These are phyloP conservation scores for Fusarium stilboides DNA, from an alignment of 2,329 filamentous ascomycete species.

Conservation along the genomic window DNA sequence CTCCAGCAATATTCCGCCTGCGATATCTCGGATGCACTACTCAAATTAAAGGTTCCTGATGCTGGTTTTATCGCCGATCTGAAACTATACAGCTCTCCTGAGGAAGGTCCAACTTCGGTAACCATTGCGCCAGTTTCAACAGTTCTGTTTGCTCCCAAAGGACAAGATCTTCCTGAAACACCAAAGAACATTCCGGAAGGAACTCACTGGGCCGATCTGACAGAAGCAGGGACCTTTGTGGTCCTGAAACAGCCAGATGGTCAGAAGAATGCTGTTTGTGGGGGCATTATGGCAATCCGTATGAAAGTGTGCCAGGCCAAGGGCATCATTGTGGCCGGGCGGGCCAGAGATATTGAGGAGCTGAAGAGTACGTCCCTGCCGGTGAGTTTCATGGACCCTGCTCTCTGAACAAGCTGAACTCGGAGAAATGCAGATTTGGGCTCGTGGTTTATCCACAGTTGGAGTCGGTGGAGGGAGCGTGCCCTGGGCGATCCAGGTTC, in stretches of 20 bases:
- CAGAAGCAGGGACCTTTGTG: slow-evolving; percentile 72
- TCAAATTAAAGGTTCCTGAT: slow-evolving; percentile 76
- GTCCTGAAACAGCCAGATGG: slow-evolving; percentile 76
- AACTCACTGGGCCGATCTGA: slow-evolving; percentile 79
- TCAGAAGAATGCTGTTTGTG: slow-evolving; percentile 79
- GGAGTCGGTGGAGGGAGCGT: slow-evolving; percentile 70
- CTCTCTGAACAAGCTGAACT: slow-evolving; percentile 29
- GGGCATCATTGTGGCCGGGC: slow-evolving; percentile 77
- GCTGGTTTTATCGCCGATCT: slow-evolving; percentile 78
- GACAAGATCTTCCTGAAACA: slow-evolving; percentile 53
- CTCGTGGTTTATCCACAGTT: slow-evolving; percentile 69
- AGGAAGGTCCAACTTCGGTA: slow-evolving; percentile 48
- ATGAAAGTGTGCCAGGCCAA: slow-evolving; percentile 74
- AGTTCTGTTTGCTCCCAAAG: slow-evolving; percentile 74
- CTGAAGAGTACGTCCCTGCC: slow-evolving; percentile 69
- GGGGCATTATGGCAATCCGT: slow-evolving; percentile 82
- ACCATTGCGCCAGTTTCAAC: slow-evolving; percentile 71
- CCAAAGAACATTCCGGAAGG: slow-evolving; percentile 68
- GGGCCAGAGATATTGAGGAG: slow-evolving; percentile 76
- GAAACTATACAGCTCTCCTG: slow-evolving; percentile 52
- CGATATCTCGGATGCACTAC: slow-evolving; percentile 80
- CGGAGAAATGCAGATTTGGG: slow-evolving; percentile 65
- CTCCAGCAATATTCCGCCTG: slow-evolving; percentile 62
- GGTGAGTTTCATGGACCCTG: slow-evolving; percentile 58
- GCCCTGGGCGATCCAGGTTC: slow-evolving; percentile 67